A percentile compares a stretch with the other conserved stretches of the same genome.
These are phyloP conservation scores for Lichenothelia convexa DNA, from an alignment of 495 filamentous ascomycete genomes.

Conservation along the genomic window DNA sequence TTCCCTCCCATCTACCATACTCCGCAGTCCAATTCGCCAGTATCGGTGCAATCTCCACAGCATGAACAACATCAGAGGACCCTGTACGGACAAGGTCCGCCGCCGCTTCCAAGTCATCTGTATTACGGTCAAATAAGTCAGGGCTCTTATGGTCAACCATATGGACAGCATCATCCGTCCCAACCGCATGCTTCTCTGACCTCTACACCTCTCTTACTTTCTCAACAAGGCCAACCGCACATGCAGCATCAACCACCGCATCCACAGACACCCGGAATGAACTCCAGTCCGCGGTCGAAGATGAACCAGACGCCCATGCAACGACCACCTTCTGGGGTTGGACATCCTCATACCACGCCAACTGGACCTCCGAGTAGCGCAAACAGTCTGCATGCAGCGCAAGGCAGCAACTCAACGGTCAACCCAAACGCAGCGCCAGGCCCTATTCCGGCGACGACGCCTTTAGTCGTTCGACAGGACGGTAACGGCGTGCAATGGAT, in stretches of 20 bases:
- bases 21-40: slow-evolving; percentile 86
- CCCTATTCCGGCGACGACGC: slow-evolving; percentile 94
- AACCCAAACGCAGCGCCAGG: slow-evolving; percentile 90
- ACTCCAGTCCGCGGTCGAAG: slow-evolving; percentile 44
- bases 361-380: slow-evolving; percentile 35
- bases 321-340: slow-evolving; percentile 36
- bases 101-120: slow-evolving; percentile 55
- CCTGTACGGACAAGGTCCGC: slow-evolving; percentile 67
- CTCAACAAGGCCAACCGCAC: slow-evolving; percentile 40
- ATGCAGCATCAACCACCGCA: slow-evolving; percentile 43
- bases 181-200: slow-evolving; percentile 48
- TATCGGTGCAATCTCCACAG: slow-evolving; percentile 84
- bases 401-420: slow-evolving; percentile 26
- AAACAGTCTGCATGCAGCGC: slow-evolving; percentile 28
- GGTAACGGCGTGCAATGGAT: slow-evolving; percentile 98
- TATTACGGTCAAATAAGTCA: too few species aligned
- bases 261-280: slow-evolving; percentile 28
- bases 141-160: too few species aligned
- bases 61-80: slow-evolving; percentile 72
- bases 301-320: slow-evolving; percentile 39
- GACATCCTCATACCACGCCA: slow-evolving; percentile 23
- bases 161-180: slow-evolving; percentile 49
- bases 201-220: slow-evolving; percentile 46
- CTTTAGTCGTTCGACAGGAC: slow-evolving; percentile 84
- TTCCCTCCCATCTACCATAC: slow-evolving; percentile 95